Evolutionary conservation across 352 stramenopile genomes (phyloP).

Genomic region (Phytophthora niederhauseri): DNA sequence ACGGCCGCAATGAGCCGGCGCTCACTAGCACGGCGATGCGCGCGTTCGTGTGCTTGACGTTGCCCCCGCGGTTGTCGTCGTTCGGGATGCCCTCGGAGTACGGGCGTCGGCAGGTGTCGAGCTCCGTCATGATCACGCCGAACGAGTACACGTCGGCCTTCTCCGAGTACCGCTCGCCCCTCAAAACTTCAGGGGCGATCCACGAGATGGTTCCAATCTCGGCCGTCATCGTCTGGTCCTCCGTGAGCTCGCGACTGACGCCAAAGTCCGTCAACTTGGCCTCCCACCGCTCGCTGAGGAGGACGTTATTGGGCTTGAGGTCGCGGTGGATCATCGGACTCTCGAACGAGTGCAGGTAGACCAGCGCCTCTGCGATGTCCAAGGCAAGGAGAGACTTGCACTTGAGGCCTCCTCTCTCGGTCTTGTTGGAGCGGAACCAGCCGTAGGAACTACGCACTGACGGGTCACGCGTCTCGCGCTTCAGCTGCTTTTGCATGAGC

Average conservation of each 20-base stretch:
- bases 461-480: slow-evolving; percentile 37
- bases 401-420: slow-evolving; percentile 28
- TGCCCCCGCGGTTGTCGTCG: slow-evolving; percentile 26
- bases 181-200: slow-evolving; percentile 75
- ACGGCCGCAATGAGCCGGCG: slow-evolving; percentile 50
- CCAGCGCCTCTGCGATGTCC: slow-evolving; percentile 47
- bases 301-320: slow-evolving; percentile 58
- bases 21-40: slow-evolving; percentile 65
- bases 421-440: slow-evolving; percentile 36
- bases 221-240: slow-evolving; percentile 49
- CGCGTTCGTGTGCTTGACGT: slow-evolving; percentile 44
- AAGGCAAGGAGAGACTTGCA: slow-evolving; percentile 51
- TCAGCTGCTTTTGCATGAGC: slow-evolving; percentile 42
- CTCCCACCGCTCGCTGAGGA: slow-evolving; percentile 47
- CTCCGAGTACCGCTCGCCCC: slow-evolving; percentile 63
- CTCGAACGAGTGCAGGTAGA: slow-evolving; percentile 55
- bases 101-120: slow-evolving; percentile 53
- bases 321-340: slow-evolving; percentile 62
- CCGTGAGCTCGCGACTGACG: slow-evolving; percentile 45
- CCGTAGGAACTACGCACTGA: slow-evolving; percentile 29
- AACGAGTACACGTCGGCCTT: slow-evolving; percentile 83
- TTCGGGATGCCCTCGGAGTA: slow-evolving; percentile 40
- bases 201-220: slow-evolving; percentile 66
- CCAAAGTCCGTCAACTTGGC: slow-evolving; percentile 70
- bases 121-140: slow-evolving; percentile 60